phyloP scores from a whole-genome alignment of 2,329 filamentous ascomycete species.

The Microsporum audouinii region DNA sequence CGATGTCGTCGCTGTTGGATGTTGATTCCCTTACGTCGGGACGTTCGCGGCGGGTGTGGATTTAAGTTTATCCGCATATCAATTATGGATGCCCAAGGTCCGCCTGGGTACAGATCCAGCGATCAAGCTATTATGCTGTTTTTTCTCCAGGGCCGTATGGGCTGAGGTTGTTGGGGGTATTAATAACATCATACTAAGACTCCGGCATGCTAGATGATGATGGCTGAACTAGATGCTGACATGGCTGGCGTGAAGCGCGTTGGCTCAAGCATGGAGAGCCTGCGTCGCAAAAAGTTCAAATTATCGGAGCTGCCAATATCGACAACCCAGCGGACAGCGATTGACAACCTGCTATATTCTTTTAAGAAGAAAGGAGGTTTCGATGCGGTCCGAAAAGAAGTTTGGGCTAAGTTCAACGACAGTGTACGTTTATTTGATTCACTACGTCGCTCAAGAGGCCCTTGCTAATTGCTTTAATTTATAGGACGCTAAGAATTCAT shows the following conservation, averaged over 20 bases:
- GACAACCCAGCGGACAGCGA: slow-evolving; percentile 45
- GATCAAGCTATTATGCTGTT: neutral
- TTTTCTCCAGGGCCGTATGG: neutral
- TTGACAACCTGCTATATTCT: slow-evolving; percentile 50
- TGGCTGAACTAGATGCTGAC: slow-evolving; percentile 25
- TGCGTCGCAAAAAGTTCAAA: slow-evolving; percentile 43
- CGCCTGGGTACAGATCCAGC: too few species aligned
- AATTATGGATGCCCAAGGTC: too few species aligned
- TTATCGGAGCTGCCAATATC: slow-evolving; percentile 50
- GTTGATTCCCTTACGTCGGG: neutral
- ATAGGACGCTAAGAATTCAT: slow-evolving; percentile 43
- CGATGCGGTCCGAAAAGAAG: slow-evolving; percentile 49
- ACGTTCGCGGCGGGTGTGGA: neutral
- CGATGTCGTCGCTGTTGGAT: slow-evolving; percentile 1
- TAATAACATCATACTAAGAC: neutral
- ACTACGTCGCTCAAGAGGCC: neutral
- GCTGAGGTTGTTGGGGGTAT: neutral
- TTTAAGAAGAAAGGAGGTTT: slow-evolving; percentile 59
- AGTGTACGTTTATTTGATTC: slow-evolving; percentile 32
- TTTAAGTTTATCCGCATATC: neutral
- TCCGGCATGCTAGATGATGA: slow-evolving; percentile 8
- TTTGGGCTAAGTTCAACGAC: slow-evolving; percentile 48
- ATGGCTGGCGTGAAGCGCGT: slow-evolving; percentile 21
- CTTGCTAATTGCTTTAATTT: neutral
- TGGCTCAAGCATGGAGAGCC: slow-evolving; percentile 19